Evolutionary conservation across 345 rosid genomes (phyloP).

Genomic region (Brassica rapa): DNA sequence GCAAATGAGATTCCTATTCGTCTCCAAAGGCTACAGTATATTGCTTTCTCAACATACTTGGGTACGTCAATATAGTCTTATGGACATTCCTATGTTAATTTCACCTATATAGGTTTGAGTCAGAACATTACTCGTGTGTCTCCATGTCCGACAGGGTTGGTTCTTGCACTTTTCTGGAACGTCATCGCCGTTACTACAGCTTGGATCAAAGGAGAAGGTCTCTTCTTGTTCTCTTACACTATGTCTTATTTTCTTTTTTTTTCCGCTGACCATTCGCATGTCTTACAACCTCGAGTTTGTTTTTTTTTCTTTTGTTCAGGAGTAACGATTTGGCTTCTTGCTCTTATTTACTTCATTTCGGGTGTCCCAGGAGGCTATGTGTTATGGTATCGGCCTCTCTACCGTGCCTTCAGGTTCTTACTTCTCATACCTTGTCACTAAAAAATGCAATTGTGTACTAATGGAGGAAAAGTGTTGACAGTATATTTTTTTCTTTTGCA

Average conservation of each 20-base stretch:
- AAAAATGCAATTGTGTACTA: neutral
- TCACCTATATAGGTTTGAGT: neutral
- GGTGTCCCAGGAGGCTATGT: conserved; percentile 96
- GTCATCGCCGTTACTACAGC: conserved; percentile 77
- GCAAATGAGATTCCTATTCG: conserved; percentile 78
- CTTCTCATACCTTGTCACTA: neutral
- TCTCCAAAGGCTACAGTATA: conserved; percentile 75
- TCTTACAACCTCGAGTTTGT: conserved; percentile 1
- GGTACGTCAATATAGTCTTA: conserved; percentile 46
- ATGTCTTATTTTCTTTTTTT: neutral
- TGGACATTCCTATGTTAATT: neutral
- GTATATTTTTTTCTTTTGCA: neutral
- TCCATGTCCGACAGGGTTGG: conserved; percentile 63
- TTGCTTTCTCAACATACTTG: conserved; percentile 71
- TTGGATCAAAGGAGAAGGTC: conserved; percentile 89
- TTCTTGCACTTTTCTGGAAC: conserved; percentile 84
- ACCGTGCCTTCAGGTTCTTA: conserved; percentile 83
- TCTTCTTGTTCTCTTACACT: conserved; percentile 22
- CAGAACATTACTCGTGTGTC: neutral
- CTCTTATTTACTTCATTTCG: conserved; percentile 82
- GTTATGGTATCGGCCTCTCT: conserved; percentile 94
- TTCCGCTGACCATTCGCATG: neutral
- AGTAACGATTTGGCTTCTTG: conserved; percentile 91
- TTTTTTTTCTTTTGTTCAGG: conserved; percentile 42
- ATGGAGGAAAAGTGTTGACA: neutral